Conservation (phyloP, 2,329 filamentous ascomycete species). For the Alternaria sp. region DNA sequence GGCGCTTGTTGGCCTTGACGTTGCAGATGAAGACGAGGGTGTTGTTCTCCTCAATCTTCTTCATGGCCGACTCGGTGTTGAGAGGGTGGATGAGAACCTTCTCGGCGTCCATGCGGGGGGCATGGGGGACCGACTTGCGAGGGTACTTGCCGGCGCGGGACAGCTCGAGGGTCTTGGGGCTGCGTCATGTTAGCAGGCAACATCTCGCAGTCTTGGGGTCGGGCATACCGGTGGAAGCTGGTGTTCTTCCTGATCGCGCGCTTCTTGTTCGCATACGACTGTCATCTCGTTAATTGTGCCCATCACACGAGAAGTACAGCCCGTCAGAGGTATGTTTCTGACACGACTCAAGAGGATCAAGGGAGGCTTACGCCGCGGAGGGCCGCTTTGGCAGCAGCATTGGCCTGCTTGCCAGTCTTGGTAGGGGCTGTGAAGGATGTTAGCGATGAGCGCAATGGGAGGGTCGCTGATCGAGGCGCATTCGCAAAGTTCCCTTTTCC, state of each 20-base stretch:
- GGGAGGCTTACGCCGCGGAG: constrained; percentile 82
- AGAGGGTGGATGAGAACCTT: constrained; percentile 97
- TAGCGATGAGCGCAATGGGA: constrained; percentile 26
- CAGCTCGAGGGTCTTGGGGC: constrained; percentile 91
- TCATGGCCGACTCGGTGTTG: constrained; percentile 99
- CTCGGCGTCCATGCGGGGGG: constrained; percentile 92
- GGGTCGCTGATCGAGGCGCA: constrained; percentile 28
- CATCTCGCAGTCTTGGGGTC: too few species aligned
- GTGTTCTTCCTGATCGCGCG: constrained; percentile 90
- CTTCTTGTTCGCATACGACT: constrained; percentile 82
- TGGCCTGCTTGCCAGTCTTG: constrained; percentile 80
- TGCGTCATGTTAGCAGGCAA: constrained; percentile 10
- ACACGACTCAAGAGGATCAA: constrained; percentile 54
- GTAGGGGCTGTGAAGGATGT: constrained; percentile 52
- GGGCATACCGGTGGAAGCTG: constrained; percentile 79
- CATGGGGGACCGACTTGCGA: constrained; percentile 90
- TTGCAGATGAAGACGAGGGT: constrained; percentile 98
- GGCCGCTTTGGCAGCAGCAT: constrained; percentile 92
- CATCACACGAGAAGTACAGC: constrained; percentile 53
- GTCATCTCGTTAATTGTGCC: constrained; percentile 51
- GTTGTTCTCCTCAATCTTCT: constrained; percentile 99
- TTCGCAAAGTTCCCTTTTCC: constrained; percentile 25
- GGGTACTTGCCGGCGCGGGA: constrained; percentile 94
- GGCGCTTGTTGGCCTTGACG: constrained; percentile 92
- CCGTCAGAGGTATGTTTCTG: constrained; percentile 61